Base-by-base conservation (phyloP, 305 asterid species). In the Fraxinus sp. region DNA sequence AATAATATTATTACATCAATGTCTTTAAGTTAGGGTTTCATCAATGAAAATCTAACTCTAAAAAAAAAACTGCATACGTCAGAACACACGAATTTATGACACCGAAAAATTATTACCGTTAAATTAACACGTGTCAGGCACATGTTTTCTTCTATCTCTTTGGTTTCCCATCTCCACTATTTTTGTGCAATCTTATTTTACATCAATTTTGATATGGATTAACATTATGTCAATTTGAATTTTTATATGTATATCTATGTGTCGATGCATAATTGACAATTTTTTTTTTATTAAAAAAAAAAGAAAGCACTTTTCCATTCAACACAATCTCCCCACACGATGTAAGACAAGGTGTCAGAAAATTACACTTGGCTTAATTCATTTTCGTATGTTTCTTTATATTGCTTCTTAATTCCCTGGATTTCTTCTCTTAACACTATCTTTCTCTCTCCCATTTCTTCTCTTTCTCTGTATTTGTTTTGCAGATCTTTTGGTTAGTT, bases 61-160 rank as follows among this genome's bases (percentile, higher is more conserved):
- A 49, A 7, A 49, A 52, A 16, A 52, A 52, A 52, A 14, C 8
- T n/a, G 64, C 64, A 1, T n/a, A 52, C 64, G 24, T 62, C 14
- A 13, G 71, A 62, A 62, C 71, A 62, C 71, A 62, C 20, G 73
- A 64, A 20, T 52, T 81, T 71, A 73, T 16, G 83, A 76, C 80
- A 82, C 85, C 82, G 85, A 76, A 66, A 78, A 83, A 82, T 84
- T 83, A 66, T 91, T 83, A 91, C 98, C 97, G 98, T 94, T 94
- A 55, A 81, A 39, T 6, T 14, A 76, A 79, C 89, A 91, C 97
- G 95, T 93, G 98, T 90, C 86, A 41, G 78, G 92, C 93, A 88
- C 89, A 37, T 88, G 93, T 91, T 93, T 49, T 77, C 83, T 72
- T 3, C 0, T 80, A 81, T 64, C 74, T 82, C 91, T 57, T 84